A percentile compares a stretch with the other conserved stretches of the same genome.
phyloP scores from a whole-genome alignment of 1,284 basidiomycete genomes.

The Singerocomus inundabilis region DNA sequence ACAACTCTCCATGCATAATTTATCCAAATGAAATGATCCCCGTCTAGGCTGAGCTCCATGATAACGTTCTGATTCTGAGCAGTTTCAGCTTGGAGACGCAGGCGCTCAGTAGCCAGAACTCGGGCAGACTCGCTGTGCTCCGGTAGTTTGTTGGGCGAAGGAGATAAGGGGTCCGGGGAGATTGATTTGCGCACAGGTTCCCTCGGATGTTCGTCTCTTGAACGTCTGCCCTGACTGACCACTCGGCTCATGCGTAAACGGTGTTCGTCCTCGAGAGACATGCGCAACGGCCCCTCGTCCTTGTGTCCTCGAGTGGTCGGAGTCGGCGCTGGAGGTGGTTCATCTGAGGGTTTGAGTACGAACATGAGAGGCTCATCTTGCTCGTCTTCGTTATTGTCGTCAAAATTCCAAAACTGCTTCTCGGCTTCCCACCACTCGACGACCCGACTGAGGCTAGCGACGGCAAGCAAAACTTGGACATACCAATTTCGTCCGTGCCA shows the following conservation, averaged over 20 bases:
- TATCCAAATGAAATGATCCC: constrained; percentile 89
- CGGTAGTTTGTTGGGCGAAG: constrained; percentile 42
- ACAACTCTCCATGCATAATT: constrained; percentile 95
- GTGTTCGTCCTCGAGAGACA: constrained; percentile 58
- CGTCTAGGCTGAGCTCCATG: constrained; percentile 91
- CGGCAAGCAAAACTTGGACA: constrained; percentile 93
- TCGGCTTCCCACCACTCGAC: constrained; percentile 99
- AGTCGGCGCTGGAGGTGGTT: constrained; percentile 44
- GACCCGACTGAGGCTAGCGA: constrained; percentile 93
- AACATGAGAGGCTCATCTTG: constrained; percentile 87
- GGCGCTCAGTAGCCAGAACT: constrained; percentile 77
- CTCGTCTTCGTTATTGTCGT: constrained; percentile 90
- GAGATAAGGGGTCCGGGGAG: constrained; percentile 35
- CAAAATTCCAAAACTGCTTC: constrained; percentile 99
- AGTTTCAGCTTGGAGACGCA: constrained; percentile 85
- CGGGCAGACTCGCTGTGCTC: constrained; percentile 70
- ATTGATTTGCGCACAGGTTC: constrained; percentile 40
- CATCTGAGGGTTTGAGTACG: constrained; percentile 80
- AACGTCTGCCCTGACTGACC: constrained; percentile 50
- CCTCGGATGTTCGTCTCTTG: constrained; percentile 57
- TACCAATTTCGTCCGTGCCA: constrained; percentile 99
- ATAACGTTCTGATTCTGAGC: constrained; percentile 95
- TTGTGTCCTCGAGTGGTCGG: constrained; percentile 42
- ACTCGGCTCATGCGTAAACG: constrained; percentile 49
- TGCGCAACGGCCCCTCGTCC: constrained; percentile 45